Evolutionary conservation across 2,329 filamentous ascomycete species (phyloP), one percentile per base, ranked within the genome.

Genomic region (Hirsutella thompsonii): DNA sequence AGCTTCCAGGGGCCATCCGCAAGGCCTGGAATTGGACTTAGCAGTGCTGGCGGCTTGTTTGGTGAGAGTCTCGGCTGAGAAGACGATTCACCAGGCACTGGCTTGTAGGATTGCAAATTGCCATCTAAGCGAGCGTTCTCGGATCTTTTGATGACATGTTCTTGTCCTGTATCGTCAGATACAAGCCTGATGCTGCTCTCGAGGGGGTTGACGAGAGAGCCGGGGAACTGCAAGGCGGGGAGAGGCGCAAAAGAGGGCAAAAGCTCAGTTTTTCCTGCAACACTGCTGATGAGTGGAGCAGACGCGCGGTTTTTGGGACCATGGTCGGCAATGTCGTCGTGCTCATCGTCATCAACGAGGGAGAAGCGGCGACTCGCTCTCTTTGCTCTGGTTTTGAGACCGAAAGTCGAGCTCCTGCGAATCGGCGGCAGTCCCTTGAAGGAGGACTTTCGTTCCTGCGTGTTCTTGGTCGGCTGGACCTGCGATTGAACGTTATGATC

Each of bases 351-450:
- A 21, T 59, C 56, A 16, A 56, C 52, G 4, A 56, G 44, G 4
- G 58, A 52, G 43, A 58, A 52, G 20, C 52, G 54, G 36, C 56
- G 57, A 10, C 50, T 50, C 8, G 58, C 60, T 42, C 59, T 62
- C 41, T 52, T 57, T 29, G 55, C 55, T 42, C 51, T 56, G 26
- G 55, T 48, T 19, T 49, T 55, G 16, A 70, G 48, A 16, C 69
- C 69, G 54, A 80, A 74, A 3, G 71, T 73, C 14, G 76, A 79
- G 13, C 66, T 68, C 26, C 73, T 66, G 36, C 73, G 67, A 43
- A 80, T 76, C 2, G 72, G 73, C 3, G 76, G 76, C 30, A 81
- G 55, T 1, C 72, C 72, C 19, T 69, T 59, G 46, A 79, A 79
- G 1, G 72, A 75, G 2, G 68, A 61, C 10, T 64, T 58, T 26